Evolutionary conservation across 2,329 filamentous ascomycete species (phyloP), one percentile per base, ranked within the genome.

Genomic region (Emmonsiellopsis sp.): DNA sequence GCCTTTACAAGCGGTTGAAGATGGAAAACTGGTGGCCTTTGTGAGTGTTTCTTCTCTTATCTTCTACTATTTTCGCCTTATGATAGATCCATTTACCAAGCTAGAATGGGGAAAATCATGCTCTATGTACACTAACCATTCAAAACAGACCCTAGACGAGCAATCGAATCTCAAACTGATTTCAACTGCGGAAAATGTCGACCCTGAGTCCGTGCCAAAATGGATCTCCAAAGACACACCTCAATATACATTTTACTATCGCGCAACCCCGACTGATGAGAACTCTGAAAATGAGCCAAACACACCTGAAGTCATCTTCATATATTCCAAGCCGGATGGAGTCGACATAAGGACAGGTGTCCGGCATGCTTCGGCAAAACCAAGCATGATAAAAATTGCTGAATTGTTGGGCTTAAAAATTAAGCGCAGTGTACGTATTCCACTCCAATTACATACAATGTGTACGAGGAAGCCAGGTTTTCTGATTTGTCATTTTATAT

Each of bases 341-440:
- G 80, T 79, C 11, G 82, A 80, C 65, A 80, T 85, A 64, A 84
- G 82, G 68, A 81, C 84, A 65, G 74, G 82, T 53, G 85, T 85
- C 82, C 61, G 85, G 55, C 83, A 84, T 65, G 81, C 82, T 27
- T 80, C 79, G 52, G 79, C 76, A 55, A 75, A 81, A 60, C 71
- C 72, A 32, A 74, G 74, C 57, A 77, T 79, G n/a, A 69, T 84
- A 32, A 62, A 65, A 31, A 57, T 78, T 53, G 80, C 80, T 17
- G 76, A 80, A 48, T 74, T 76, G 47, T 77, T 77, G 31, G 81
- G 81, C 5, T 62, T 84, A 53, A 75, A 76, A 58, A 73, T 85
- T 40, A 71, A 73, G 53, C 83, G 81, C 70, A 81, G 77, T 67
- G 74, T 76, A 66, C 48, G 61, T 61, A 32, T 11, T 37, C 32